Conservation (phyloP, 257 asterid genomes). For the Sherardia arvensis region DNA sequence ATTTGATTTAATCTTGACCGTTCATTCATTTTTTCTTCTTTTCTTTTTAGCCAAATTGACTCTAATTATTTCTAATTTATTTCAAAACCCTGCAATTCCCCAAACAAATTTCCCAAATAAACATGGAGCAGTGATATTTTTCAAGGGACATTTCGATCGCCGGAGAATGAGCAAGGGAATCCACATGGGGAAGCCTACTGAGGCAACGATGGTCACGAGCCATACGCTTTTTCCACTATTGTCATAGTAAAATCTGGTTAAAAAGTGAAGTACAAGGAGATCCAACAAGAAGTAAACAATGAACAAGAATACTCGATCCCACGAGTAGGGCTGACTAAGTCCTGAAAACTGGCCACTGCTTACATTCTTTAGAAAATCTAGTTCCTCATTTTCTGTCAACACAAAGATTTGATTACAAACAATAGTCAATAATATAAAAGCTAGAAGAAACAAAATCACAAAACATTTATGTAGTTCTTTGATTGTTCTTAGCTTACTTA, state of each 20-base stretch:
- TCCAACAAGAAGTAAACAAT: constrained; percentile 17
- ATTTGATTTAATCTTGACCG: too few species aligned
- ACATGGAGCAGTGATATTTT: neutral
- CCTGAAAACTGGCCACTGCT: neutral
- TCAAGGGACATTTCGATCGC: neutral
- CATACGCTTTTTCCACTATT: constrained; percentile 38
- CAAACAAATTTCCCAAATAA: too few species aligned
- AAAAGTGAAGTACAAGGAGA: constrained; percentile 20
- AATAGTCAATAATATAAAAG: too few species aligned
- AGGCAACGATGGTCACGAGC: constrained; percentile 26
- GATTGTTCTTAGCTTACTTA: too few species aligned
- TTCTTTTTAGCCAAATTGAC: too few species aligned
- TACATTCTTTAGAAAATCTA: neutral
- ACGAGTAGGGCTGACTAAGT: constrained; percentile 3
- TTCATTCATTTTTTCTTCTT: too few species aligned
- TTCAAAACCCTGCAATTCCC: too few species aligned
- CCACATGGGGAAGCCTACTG: constrained; percentile 26
- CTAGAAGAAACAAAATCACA: too few species aligned
- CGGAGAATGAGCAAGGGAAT: constrained; percentile 17
- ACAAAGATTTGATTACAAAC: too few species aligned
- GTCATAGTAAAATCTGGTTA: constrained; percentile 28
- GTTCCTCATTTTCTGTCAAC: neutral
- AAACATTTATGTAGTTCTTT: too few species aligned
- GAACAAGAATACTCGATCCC: constrained; percentile 19
- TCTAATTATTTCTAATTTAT: too few species aligned